A percentile compares a stretch with the other conserved stretches of the same genome.
Conservation (phyloP, 306 rosid species). For the Morella rubra region DNA sequence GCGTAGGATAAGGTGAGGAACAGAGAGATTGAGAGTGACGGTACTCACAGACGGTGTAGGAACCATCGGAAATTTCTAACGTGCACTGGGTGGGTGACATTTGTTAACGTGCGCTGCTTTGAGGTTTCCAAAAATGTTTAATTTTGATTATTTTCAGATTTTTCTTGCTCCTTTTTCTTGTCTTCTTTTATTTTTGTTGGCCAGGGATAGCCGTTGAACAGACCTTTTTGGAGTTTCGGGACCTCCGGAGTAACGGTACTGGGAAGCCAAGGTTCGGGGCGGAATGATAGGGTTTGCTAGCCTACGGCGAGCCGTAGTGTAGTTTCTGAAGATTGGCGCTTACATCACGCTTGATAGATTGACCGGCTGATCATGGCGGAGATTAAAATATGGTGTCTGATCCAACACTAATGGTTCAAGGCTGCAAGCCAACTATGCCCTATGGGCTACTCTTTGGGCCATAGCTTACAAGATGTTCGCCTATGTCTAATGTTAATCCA, state of each 20-base stretch:
- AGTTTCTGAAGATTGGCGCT: too few relatives aligned
- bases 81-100: conserved; percentile 32
- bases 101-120: conserved; percentile 38
- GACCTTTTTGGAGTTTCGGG: neutral
- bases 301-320: too few relatives aligned
- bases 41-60: conserved; percentile 30
- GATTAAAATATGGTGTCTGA: too few relatives aligned
- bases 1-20: conserved; percentile 57
- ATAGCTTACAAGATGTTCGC: too few relatives aligned
- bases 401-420: too few relatives aligned
- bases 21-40: conserved; percentile 25
- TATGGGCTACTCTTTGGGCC: too few relatives aligned
- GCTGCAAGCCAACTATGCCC: too few relatives aligned
- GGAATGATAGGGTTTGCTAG: too few relatives aligned
- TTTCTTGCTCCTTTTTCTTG: neutral
- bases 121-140: neutral
- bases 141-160: neutral
- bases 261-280: neutral
- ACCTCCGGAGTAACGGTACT: neutral
- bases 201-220: neutral
- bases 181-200: neutral
- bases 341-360: too few relatives aligned
- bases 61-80: conserved; percentile 33
- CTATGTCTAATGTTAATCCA: too few relatives aligned
- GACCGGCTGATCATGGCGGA: too few relatives aligned